Percentiles rank a stretch among this genome's conserved stretches.
Evolutionary conservation across 176 grass and related monocot genomes (phyloP).

Genomic region (Phragmites australis): DNA sequence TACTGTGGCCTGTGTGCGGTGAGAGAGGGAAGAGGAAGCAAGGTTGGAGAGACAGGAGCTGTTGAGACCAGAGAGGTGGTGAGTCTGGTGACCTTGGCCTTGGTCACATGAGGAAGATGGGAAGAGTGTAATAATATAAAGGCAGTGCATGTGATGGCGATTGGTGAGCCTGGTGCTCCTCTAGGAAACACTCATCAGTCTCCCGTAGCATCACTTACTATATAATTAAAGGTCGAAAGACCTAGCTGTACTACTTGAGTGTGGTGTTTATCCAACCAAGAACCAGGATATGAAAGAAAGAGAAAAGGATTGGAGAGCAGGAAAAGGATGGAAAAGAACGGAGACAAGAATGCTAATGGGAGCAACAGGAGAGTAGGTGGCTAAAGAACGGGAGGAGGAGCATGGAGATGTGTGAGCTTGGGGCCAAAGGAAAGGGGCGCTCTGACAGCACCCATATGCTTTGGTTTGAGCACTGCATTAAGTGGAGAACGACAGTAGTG

Average conservation of each 20-base stretch:
- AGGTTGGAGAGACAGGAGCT: slow-evolving; percentile 41
- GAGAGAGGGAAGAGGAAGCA: slow-evolving; percentile 33
- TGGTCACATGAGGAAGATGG: slow-evolving; percentile 47
- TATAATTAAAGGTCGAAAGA: slow-evolving; percentile 37
- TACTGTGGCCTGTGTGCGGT: slow-evolving; percentile 24
- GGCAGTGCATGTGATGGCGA: slow-evolving; percentile 50
- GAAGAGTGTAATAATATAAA: slow-evolving; percentile 47
- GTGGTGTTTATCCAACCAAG: slow-evolving; percentile 51
- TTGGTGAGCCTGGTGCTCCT: slow-evolving; percentile 42
- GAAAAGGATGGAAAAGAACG: slow-evolving; percentile 39
- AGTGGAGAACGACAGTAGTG: slow-evolving; percentile 37
- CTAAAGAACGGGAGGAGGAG: slow-evolving; percentile 35
- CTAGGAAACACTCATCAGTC: slow-evolving; percentile 45
- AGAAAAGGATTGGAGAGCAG: neutral
- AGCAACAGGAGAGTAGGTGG: slow-evolving; percentile 47
- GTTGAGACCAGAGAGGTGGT: slow-evolving; percentile 37
- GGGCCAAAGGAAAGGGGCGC: slow-evolving; percentile 48
- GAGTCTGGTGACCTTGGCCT: slow-evolving; percentile 34
- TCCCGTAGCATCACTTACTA: slow-evolving; percentile 41
- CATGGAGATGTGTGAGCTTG: slow-evolving; percentile 67
- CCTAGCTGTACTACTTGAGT: slow-evolving; percentile 35
- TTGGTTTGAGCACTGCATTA: slow-evolving; percentile 52
- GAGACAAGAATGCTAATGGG: slow-evolving; percentile 40
- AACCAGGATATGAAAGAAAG: slow-evolving; percentile 29
- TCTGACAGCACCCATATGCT: slow-evolving; percentile 60